Evolutionary conservation across 2,329 filamentous ascomycete genomes (phyloP), one percentile per base, ranked within the genome.

Genomic region (Chrysoporthe puriensis): DNA sequence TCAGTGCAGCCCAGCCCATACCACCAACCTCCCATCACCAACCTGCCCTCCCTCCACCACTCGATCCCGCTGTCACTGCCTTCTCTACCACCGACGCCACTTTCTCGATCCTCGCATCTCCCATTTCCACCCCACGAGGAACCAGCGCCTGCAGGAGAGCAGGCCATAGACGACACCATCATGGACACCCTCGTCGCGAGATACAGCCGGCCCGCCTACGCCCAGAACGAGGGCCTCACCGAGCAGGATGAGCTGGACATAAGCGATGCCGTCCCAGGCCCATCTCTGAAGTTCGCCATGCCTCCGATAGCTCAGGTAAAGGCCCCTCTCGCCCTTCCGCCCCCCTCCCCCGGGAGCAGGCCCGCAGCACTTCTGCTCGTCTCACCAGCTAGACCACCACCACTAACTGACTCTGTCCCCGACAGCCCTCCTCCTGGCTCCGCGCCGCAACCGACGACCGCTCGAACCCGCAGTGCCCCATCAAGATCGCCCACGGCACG

Each of bases 401-500:
- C 21, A 34, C 34, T 16, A 61, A 11, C 67, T 68, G 40, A 58
- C 26, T 40, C 2, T 42, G 7, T 54, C 46, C 14, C 40, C 44
- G 8, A 1, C 78, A 97, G 92, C 92, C 93, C 74, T 92, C 94
- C 72, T 89, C 93, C 76, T 99, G 96, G 91, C 93, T 99, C 76
- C 94, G 96, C 78, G 93, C 96, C 74, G 93, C 93, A 81, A 98
- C 96, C 74, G 96, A 99, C 84, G 96, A 99, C 87, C 90, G 94
- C 81, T 90, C 94, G 75, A 99, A 99, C 85, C 94, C 96, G 69
- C 89, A 92, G 82, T 97, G 94, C 82, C 96, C 96, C 74, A 99
- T 99, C 88, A 99, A 99, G 88, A 94, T 99, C 76, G 96, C 96
- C 72, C 96, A 99, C 88, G 96, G 96, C 78, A 99, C 96, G 70